Conservation (phyloP, 73 alveolate species). For the Paramecium biaurelia region DNA sequence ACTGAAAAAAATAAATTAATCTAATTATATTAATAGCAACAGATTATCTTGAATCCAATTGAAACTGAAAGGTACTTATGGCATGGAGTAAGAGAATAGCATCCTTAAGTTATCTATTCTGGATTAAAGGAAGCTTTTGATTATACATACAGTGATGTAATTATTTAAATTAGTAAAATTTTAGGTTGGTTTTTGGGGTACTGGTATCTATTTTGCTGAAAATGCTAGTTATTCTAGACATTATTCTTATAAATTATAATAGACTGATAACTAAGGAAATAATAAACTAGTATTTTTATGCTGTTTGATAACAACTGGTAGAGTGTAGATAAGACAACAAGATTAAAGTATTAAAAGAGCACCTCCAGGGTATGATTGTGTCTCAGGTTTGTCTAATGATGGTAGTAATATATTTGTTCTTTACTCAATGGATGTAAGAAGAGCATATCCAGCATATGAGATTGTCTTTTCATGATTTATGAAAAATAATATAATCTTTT, state of each 20-base stretch:
- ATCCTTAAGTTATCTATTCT: neutral
- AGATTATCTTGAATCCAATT: neutral
- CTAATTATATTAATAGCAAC: neutral
- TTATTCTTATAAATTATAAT: neutral
- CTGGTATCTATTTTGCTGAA: slow-evolving; percentile 47
- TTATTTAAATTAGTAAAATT: too few species aligned
- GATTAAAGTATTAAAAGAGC: neutral
- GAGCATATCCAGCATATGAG: slow-evolving; percentile 57
- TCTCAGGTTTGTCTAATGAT: neutral
- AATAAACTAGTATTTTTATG: neutral
- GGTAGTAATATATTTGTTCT: neutral
- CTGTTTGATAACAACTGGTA: slow-evolving; percentile 25
- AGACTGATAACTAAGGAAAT: neutral
- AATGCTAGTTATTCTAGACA: neutral
- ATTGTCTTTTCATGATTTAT: neutral
- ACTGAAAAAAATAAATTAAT: slow-evolving; percentile 9
- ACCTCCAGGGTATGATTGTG: neutral
- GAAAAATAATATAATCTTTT: neutral
- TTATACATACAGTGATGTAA: neutral
- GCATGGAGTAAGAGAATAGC: slow-evolving; percentile 27
- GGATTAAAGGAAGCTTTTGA: slow-evolving; percentile 25
- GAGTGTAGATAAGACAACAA: neutral
- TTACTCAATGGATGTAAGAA: slow-evolving; percentile 28
- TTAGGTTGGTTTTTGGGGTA: slow-evolving; percentile 30
- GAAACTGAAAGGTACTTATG: slow-evolving; percentile 20